Conservation (phyloP, 441 rosid genomes). For the Aleurites moluccanus region DNA sequence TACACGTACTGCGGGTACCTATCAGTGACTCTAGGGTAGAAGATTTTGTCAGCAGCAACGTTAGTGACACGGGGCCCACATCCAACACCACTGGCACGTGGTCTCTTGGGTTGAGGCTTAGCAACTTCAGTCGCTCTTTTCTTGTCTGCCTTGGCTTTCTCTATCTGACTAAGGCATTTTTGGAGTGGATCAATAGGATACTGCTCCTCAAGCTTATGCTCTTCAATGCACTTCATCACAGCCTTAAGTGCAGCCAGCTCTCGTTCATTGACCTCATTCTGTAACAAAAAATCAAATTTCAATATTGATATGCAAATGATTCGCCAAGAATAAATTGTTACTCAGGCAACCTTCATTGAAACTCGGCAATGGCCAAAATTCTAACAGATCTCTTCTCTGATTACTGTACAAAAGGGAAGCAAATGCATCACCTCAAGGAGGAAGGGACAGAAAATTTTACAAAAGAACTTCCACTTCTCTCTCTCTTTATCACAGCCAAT, state of each 20-base stretch:
- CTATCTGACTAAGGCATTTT: slow-evolving; percentile 66
- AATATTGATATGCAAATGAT: slow-evolving; percentile 10
- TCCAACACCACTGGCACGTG: slow-evolving; percentile 65
- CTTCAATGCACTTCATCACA: slow-evolving; percentile 90
- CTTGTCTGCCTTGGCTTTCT: slow-evolving; percentile 95
- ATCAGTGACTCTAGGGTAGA: slow-evolving; percentile 62
- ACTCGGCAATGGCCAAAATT: not conserved
- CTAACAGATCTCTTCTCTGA: not conserved
- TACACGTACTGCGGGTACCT: slow-evolving; percentile 83
- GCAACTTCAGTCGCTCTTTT: slow-evolving; percentile 76
- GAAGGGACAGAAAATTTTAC: not conserved
- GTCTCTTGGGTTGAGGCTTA: slow-evolving; percentile 92
- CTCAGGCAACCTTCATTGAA: slow-evolving; percentile 4
- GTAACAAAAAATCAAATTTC: slow-evolving; percentile 15
- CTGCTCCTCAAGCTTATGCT: slow-evolving; percentile 86
- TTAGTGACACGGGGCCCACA: slow-evolving; percentile 57
- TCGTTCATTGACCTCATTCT: slow-evolving; percentile 83
- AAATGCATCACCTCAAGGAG: not conserved
- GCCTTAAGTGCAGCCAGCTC: slow-evolving; percentile 84
- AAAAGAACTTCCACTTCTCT: not conserved
- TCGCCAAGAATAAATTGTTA: not conserved
- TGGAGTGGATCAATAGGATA: slow-evolving; percentile 73
- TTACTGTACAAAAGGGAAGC: not conserved
- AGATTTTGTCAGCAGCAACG: slow-evolving; percentile 47
- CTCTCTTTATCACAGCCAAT: too few species aligned